A percentile compares a stretch with the other conserved stretches of the same genome.
Conservation (phyloP, 2,329 filamentous ascomycete genomes). For the Sordariomycetes sp. region DNA sequence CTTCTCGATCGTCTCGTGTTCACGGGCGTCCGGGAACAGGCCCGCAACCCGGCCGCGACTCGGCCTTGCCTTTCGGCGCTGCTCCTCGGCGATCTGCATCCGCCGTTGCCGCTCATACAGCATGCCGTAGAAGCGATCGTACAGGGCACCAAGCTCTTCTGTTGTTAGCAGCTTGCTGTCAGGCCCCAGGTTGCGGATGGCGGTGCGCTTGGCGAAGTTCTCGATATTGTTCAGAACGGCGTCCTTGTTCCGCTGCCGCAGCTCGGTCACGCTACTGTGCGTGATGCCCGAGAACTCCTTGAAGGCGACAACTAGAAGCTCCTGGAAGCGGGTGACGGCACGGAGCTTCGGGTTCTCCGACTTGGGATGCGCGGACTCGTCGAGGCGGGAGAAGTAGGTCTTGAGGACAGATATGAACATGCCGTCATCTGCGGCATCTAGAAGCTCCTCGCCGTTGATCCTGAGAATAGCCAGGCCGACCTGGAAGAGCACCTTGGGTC, state of each 20-base stretch:
- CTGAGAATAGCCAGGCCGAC: constrained; percentile 92
- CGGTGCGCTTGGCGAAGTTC: constrained; percentile 92
- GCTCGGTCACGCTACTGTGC: constrained; percentile 80
- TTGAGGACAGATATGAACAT: constrained; percentile 96
- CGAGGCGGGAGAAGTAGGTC: constrained; percentile 82
- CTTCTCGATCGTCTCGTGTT: constrained; percentile 50
- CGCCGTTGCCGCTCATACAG: constrained; percentile 87
- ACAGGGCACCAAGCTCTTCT: constrained; percentile 80
- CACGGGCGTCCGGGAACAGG: constrained; percentile 24
- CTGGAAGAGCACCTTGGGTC: constrained; percentile 94
- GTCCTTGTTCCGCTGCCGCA: constrained; percentile 86
- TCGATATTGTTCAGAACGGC: constrained; percentile 92
- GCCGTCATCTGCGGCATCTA: constrained; percentile 89
- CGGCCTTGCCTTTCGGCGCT: constrained; percentile 56
- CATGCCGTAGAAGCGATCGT: constrained; percentile 88
- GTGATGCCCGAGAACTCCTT: constrained; percentile 97
- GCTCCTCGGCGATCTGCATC: constrained; percentile 65
- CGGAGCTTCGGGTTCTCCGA: constrained; percentile 92
- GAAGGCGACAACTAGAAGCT: constrained; percentile 98
- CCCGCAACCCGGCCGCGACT: constrained; percentile 36
- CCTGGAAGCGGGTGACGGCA: constrained; percentile 91
- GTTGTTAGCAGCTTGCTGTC: constrained; percentile 85
- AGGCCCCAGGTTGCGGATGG: constrained; percentile 87
- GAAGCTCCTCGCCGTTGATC: constrained; percentile 90
- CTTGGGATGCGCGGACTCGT: constrained; percentile 91